Evolutionary conservation across 345 rosid genomes (phyloP).

Genomic region (Triadica sebifera): DNA sequence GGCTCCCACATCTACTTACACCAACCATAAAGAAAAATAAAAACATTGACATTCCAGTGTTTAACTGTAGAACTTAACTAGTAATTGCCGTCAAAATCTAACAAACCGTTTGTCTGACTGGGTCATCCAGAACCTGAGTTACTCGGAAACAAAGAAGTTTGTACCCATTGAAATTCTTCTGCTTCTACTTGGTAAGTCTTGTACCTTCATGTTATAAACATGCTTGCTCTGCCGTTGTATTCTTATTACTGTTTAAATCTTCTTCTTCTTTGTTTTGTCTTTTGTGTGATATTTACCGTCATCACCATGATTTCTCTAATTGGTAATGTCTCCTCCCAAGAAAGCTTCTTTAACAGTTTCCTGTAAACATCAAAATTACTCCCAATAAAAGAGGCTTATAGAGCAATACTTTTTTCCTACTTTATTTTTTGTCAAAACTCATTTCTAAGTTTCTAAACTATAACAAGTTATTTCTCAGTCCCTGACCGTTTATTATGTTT

Average conservation of each 20-base stretch:
- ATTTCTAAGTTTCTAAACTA: too few species aligned
- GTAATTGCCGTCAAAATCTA: not conserved
- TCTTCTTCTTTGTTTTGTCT: too few species aligned
- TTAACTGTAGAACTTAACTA: not conserved
- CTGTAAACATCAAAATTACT: constrained; percentile 1
- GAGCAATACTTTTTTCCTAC: too few species aligned
- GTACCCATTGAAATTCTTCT: constrained; percentile 33
- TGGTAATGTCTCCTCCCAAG: constrained; percentile 75
- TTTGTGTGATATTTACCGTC: too few species aligned
- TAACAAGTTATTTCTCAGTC: too few species aligned
- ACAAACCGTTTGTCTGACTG: constrained; percentile 12
- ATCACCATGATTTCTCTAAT: constrained; percentile 41
- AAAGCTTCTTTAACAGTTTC: constrained; percentile 39
- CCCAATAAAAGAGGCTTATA: not conserved
- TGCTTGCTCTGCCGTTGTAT: not conserved
- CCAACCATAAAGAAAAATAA: not conserved
- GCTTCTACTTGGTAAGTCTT: constrained; percentile 44
- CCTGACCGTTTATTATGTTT: too few species aligned
- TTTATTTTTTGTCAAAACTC: too few species aligned
- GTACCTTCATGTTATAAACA: not conserved
- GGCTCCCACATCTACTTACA: not conserved
- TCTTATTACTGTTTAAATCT: not conserved
- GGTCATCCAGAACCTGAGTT: constrained; percentile 31
- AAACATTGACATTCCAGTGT: not conserved
- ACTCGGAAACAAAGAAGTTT: constrained; percentile 37